Conservation (phyloP, 2,329 filamentous ascomycete genomes). For the Penicillium sp. region DNA sequence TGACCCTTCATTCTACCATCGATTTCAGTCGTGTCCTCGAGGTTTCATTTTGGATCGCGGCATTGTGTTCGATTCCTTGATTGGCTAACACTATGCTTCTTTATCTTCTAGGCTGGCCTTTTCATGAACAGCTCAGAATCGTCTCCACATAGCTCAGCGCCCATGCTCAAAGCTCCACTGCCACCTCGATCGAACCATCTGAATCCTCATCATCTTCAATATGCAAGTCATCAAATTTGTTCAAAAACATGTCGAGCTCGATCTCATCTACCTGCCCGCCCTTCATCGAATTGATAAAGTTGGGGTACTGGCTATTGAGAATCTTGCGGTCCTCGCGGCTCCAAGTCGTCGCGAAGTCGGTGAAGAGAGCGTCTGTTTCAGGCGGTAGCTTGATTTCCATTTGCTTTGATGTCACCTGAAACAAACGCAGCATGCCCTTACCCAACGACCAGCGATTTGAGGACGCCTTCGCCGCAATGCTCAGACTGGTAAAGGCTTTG, state of each 20-base stretch:
- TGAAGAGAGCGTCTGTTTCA: constrained; percentile 26
- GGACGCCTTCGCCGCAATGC: constrained; percentile 24
- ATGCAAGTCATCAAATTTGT: constrained; percentile 13
- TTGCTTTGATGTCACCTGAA: constrained; percentile 25
- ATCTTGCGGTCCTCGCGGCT: constrained; percentile 10
- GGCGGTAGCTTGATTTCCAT: constrained; percentile 21
- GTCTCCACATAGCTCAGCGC: neutral
- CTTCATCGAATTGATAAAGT: constrained; percentile 16
- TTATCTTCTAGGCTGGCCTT: neutral
- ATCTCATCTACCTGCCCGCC: constrained; percentile 4
- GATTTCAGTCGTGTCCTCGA: neutral
- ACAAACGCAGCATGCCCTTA: constrained; percentile 19
- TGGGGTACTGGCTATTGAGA: constrained; percentile 24
- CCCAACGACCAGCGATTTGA: constrained; percentile 27
- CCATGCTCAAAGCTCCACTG: neutral
- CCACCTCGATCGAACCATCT: neutral
- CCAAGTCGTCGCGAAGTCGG: constrained; percentile 25
- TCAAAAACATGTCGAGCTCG: constrained; percentile 14
- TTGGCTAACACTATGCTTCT: neutral
- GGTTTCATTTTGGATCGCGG: neutral
- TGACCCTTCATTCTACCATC: neutral
- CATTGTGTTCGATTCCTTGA: neutral
- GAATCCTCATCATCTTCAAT: neutral
- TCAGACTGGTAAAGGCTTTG: constrained; percentile 29
- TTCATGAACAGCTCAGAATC: neutral